Evolutionary conservation across 2,329 filamentous ascomycete species (phyloP), one percentile per base, ranked within the genome.

Genomic region (Phialocephala subalpina): DNA sequence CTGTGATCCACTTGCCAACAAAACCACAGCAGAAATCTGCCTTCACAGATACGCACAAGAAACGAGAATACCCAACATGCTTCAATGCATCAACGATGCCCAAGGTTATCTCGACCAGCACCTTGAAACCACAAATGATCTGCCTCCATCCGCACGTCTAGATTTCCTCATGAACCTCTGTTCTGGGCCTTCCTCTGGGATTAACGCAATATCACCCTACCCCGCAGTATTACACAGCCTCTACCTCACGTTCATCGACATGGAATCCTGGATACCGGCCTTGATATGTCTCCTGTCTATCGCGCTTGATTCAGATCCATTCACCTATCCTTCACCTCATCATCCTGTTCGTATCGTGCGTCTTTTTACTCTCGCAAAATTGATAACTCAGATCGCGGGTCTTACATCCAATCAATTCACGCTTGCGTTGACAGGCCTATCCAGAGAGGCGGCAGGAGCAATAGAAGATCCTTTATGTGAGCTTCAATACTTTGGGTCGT

Each of bases 401-500:
- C 22, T 76, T 69, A 38, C 70, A 77, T 9, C 69, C 64, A 40
- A 71, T 66, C 40, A 76, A 16, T 1, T 65, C 2, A 5, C 56
- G 1, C 16, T 38, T 11, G 33, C 29, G 33, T 47, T 40, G 20
- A 38, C 2, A 1, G 55, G n/a, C 7, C 3, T 55, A 2, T 3
- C 45, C 18, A 3, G 14, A 8, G 59, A 25, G 20, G 60, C 36
- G 6, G 5, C 22, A 6, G 29, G 53, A 1, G 52, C 58, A 8
- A 33, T 20, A 16, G 20, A 25, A 8, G 80, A 22, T 66, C 73
- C 0, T 70, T 87, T 20, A 73, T 74, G 3, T 78, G 80, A 18
- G 9, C 80, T 84, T 11, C 86, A 88, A 64, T 84, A 85, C 67
- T 80, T 85, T 2, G 83, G 82, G 11, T 76, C 87, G 58, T 84